Evolutionary conservation across 1,139 yeast species (phyloP).

Genomic region (Taphrina betulina): DNA sequence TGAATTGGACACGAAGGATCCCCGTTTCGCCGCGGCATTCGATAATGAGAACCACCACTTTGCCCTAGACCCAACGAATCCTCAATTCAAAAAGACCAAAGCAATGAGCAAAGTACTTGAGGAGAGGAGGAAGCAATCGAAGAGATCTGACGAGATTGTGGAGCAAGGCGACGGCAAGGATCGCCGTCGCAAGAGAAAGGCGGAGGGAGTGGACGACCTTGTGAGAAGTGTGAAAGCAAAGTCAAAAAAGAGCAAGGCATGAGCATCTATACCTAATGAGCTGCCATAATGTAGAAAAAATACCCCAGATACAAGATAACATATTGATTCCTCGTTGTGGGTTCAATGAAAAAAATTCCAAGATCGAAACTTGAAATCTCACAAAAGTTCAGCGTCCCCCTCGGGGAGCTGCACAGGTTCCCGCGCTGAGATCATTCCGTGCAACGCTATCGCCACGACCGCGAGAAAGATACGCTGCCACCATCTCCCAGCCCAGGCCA

Average conservation of each 20-base stretch:
- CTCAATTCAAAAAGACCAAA: constrained; percentile 81
- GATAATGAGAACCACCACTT: constrained; percentile 69
- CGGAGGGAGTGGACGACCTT: constrained; percentile 14
- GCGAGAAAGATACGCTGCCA: too few species aligned
- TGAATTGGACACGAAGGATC: constrained; percentile 72
- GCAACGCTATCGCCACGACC: too few species aligned
- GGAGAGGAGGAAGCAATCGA: constrained; percentile 38
- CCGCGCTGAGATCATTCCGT: too few species aligned
- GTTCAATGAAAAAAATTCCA: too few species aligned
- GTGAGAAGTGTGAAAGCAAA: constrained; percentile 29
- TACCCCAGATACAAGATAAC: too few species aligned
- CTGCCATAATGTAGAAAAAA: too few species aligned
- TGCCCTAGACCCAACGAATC: constrained; percentile 77
- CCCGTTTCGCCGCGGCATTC: constrained; percentile 83
- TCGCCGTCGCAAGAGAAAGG: constrained; percentile 14
- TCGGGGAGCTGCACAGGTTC: too few species aligned
- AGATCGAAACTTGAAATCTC: too few species aligned
- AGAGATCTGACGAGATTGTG: constrained; percentile 1
- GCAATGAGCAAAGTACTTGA: constrained; percentile 71
- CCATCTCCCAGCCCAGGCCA: too few species aligned
- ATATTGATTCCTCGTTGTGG: too few species aligned
- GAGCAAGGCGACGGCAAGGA: not conserved
- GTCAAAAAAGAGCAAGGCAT: constrained; percentile 1
- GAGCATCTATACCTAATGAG: too few species aligned
- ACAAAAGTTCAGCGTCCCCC: too few species aligned